A percentile compares a stretch with the other conserved stretches of the same genome.
Evolutionary conservation across 2,329 filamentous ascomycete species (phyloP).

Genomic region (Coccinonectria pachysandricola): DNA sequence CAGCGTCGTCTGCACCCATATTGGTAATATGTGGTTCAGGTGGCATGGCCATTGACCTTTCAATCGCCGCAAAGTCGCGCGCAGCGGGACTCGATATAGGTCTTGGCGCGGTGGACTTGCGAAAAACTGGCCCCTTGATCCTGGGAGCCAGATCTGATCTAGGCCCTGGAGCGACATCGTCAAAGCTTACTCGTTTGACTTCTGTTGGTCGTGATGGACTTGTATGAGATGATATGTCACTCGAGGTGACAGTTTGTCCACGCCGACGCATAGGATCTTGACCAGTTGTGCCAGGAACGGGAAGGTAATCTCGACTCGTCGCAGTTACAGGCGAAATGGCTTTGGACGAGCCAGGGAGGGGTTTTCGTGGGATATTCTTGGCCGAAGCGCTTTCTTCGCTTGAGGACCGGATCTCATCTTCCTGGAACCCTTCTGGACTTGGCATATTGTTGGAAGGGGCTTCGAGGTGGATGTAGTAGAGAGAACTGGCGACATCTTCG

Average conservation of each 20-base stretch:
- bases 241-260: slow-evolving; percentile 12
- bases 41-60: slow-evolving; percentile 8
- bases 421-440: slow-evolving; percentile 15
- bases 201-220: slow-evolving; percentile 5
- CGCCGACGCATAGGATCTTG: slow-evolving; percentile 9
- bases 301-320: slow-evolving; percentile 7
- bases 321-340: slow-evolving; percentile 18
- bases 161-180: slow-evolving; percentile 1
- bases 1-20: too few species aligned
- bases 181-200: slow-evolving; percentile 5
- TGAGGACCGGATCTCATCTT: slow-evolving; percentile 27
- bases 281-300: slow-evolving; percentile 8
- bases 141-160: slow-evolving; percentile 4
- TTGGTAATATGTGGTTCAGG: slow-evolving; percentile 4
- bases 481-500: slow-evolving; percentile 73
- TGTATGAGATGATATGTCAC: slow-evolving; percentile 7
- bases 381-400: slow-evolving; percentile 33
- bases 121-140: slow-evolving; percentile 11
- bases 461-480: slow-evolving; percentile 80
- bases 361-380: slow-evolving; percentile 42
- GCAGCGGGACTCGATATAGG: slow-evolving; percentile 7
- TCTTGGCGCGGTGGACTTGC: slow-evolving; percentile 21
- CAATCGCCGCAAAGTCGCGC: slow-evolving; percentile 1
- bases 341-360: slow-evolving; percentile 29
- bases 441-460: slow-evolving; percentile 42